These are phyloP conservation scores for Salvia hispanica DNA, from an alignment of 257 asterid species.

Conservation along the genomic window DNA sequence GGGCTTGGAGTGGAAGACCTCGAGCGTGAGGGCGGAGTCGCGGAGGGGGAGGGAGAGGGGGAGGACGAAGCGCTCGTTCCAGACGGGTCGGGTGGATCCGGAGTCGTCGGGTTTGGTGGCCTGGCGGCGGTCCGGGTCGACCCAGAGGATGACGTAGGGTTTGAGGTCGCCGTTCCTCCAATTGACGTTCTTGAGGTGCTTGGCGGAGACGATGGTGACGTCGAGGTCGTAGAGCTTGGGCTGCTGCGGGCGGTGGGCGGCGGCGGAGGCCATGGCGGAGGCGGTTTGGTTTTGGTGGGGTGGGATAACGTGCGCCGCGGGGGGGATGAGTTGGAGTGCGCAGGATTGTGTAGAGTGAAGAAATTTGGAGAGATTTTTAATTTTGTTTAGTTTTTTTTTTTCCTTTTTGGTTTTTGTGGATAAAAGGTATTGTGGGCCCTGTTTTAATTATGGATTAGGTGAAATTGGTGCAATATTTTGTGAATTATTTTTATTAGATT, in stretches of 20 bases:
- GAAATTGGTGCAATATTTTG: too few species aligned
- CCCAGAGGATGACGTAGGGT: conserved; percentile 81
- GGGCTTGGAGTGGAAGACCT: conserved; percentile 83
- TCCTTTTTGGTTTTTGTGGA: too few species aligned
- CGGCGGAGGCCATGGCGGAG: conserved; percentile 42
- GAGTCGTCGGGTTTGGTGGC: conserved; percentile 83
- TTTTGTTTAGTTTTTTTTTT: too few species aligned
- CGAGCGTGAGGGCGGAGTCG: conserved; percentile 61
- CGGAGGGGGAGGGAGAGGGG: conserved; percentile 52
- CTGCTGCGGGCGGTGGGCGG: conserved; percentile 44
- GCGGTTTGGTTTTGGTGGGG: conserved; percentile 21
- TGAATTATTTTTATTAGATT: too few species aligned
- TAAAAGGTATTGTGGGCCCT: too few species aligned
- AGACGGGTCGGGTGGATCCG: conserved; percentile 69
- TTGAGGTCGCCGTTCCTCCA: conserved; percentile 85
- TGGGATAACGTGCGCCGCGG: conserved; percentile 38
- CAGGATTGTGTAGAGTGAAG: conserved; percentile 4
- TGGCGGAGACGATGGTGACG: conserved; percentile 71
- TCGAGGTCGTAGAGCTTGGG: conserved; percentile 63
- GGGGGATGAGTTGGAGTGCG: conserved; percentile 14
- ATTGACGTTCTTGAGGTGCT: conserved; percentile 84
- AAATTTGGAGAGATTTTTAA: too few species aligned
- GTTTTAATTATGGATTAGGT: too few species aligned
- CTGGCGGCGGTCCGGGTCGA: conserved; percentile 80
- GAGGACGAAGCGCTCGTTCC: conserved; percentile 84